Conservation (phyloP, 345 rosid species). For the Raphanus sativus region DNA sequence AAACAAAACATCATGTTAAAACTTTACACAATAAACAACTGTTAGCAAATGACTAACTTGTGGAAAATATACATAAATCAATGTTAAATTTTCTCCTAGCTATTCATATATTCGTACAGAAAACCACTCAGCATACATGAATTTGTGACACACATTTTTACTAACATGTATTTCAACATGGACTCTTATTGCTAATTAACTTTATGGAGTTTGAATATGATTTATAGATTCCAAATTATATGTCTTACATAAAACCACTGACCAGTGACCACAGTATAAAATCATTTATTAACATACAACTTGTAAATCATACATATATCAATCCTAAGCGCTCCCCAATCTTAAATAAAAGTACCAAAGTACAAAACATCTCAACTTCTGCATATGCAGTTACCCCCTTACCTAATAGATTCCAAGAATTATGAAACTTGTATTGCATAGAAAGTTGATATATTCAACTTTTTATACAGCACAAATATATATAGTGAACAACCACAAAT, state of each 20-base stretch:
- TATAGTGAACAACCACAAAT: background rate
- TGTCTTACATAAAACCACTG: background rate
- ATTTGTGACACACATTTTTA: background rate
- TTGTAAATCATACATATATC: background rate
- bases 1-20: background rate
- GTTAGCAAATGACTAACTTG: background rate
- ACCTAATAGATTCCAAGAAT: background rate
- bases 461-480: constrained; percentile 4
- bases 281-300: background rate
- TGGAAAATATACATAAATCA: background rate
- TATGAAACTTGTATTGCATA: background rate
- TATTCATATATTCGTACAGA: background rate
- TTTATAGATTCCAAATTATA: background rate
- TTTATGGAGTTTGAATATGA: background rate
- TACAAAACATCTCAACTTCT: background rate
- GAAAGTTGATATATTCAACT: background rate
- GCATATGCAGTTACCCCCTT: background rate
- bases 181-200: background rate
- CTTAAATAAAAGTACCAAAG: background rate
- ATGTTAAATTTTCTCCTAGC: background rate
- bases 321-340: constrained; percentile 11
- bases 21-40: background rate
- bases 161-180: background rate
- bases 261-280: background rate
- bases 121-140: constrained; percentile 19